Evolutionary conservation across 306 rosid species (phyloP).

Genomic region (Begonia peltatifolia): DNA sequence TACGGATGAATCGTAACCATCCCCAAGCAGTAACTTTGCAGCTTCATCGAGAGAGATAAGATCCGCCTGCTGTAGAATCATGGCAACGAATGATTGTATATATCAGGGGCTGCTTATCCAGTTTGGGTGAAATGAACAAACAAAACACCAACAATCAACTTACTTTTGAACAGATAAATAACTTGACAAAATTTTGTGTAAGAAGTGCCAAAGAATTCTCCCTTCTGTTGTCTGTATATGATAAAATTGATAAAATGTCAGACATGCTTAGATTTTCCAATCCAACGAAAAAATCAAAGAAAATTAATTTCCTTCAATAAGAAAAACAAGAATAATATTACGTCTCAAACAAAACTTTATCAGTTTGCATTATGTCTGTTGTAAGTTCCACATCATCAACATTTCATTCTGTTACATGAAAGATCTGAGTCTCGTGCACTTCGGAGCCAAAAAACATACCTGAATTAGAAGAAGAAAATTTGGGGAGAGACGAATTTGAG

Average conservation of each 20-base stretch:
- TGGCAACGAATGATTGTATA: background rate
- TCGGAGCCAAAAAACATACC: slow-evolving; percentile 7
- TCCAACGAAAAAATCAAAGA: background rate
- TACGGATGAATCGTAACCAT: slow-evolving; percentile 44
- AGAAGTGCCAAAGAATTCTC: slow-evolving; percentile 86
- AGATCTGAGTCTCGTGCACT: too few relatives aligned
- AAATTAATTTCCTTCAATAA: background rate
- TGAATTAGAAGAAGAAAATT: slow-evolving; percentile 26
- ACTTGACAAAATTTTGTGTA: slow-evolving; percentile 90
- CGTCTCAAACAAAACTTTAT: background rate
- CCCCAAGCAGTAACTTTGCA: slow-evolving; percentile 80
- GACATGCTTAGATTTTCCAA: background rate
- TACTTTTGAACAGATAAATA: slow-evolving; percentile 73
- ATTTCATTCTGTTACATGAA: too few relatives aligned
- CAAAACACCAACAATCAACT: slow-evolving; percentile 12
- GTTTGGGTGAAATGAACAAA: background rate
- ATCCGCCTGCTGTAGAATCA: slow-evolving; percentile 24
- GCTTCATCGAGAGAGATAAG: slow-evolving; percentile 88
- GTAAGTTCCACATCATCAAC: too few relatives aligned
- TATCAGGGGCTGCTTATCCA: background rate
- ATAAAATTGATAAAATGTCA: background rate
- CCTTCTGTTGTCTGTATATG: slow-evolving; percentile 49
- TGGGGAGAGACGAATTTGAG: slow-evolving; percentile 15
- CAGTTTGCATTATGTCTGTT: too few relatives aligned
- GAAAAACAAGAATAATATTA: too few relatives aligned